Evolutionary conservation across 2,329 filamentous ascomycete species (phyloP), one percentile per base, ranked within the genome.

Genomic region (Phoma sp.): DNA sequence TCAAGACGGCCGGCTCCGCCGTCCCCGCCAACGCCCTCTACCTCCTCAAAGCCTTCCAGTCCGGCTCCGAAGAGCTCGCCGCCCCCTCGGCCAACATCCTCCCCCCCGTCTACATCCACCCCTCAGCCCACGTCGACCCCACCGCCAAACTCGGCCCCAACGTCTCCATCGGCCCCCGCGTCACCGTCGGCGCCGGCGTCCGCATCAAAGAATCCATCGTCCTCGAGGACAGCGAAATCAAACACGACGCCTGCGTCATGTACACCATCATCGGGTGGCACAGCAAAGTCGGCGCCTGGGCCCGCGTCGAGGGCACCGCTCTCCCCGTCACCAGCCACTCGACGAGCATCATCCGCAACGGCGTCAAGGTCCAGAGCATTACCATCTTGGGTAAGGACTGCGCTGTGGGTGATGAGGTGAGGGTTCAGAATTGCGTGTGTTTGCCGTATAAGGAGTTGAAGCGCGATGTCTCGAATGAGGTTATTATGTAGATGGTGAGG

Each of bases 361-460:
- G 95, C 45, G 88, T 98, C 77, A 98, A 98, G 83, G 95, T 99
- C 45, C 95, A 98, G 83, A 96, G 92, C 76, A 95, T 98, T 73
- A 98, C 93, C 39, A 99, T 98, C 64, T 78, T 99, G 59, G 93
- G 93, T 73, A 97, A 98, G 83, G 95, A 99, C 77, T 98, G 93
- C 71, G 86, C 83, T 50, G 95, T 98, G 25, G 92, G 89, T 4
- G 95, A 99, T 68, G 95, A 98, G 78, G 88, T 98, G 10, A 87
- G 92, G 59, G 92, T 99, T 66, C 93, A 98, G 81, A 98, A 99
- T 80, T 99, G 95, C 75, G 88, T 99, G 56, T 98, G 95, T 80
- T 78, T 99, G 80, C 95, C 95, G 9, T 96, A 93, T 78, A 99
- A 99, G 84, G 95, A 98, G 80, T 79, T 99, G 75, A 98, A 97